Percentiles rank a stretch among this genome's conserved stretches.
These are phyloP conservation scores for Luzula sylvatica DNA, from an alignment of 176 grass and related monocot species.

Conservation along the genomic window DNA sequence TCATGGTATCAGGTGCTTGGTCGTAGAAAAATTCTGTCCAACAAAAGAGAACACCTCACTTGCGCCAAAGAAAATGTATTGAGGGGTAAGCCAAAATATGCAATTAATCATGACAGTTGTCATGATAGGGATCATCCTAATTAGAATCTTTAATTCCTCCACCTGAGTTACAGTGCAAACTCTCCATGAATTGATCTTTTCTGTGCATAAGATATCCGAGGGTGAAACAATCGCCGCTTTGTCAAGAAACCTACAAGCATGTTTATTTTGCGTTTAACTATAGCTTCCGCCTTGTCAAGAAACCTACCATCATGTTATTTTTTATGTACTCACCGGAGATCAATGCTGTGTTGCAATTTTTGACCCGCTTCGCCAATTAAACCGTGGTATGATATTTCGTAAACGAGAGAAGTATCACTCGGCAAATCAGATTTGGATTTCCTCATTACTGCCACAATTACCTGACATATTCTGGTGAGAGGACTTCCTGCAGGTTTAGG, in stretches of 20 bases:
- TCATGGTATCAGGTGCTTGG: too few species aligned
- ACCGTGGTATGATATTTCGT: slow-evolving; percentile 24
- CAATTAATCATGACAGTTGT: slow-evolving; percentile 51
- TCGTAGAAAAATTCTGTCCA: too few species aligned
- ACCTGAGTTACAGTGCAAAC: slow-evolving; percentile 69
- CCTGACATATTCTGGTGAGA: slow-evolving; percentile 41
- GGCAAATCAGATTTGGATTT: slow-evolving; percentile 37
- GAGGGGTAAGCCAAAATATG: too few species aligned
- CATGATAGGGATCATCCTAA: slow-evolving; percentile 62
- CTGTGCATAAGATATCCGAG: slow-evolving; percentile 10
- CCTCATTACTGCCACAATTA: slow-evolving; percentile 39
- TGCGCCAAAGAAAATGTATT: too few species aligned
- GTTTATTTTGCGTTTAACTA: too few species aligned
- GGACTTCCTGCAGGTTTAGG: slow-evolving; percentile 60
- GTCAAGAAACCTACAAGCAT: slow-evolving; percentile 53
- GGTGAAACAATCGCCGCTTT: slow-evolving; percentile 51
- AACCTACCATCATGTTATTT: too few species aligned
- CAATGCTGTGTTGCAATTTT: too few species aligned
- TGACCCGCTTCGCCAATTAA: slow-evolving; percentile 33
- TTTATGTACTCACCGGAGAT: too few species aligned
- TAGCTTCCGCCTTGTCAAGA: too few species aligned
- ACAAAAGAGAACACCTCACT: too few species aligned
- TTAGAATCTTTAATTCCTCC: slow-evolving; percentile 58
- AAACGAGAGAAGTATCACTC: slow-evolving; percentile 35
- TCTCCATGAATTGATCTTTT: slow-evolving; percentile 39